These are phyloP conservation scores for Leucocoprinus sp. DNA, from an alignment of 768 basidiomycete genomes.

Conservation along the genomic window DNA sequence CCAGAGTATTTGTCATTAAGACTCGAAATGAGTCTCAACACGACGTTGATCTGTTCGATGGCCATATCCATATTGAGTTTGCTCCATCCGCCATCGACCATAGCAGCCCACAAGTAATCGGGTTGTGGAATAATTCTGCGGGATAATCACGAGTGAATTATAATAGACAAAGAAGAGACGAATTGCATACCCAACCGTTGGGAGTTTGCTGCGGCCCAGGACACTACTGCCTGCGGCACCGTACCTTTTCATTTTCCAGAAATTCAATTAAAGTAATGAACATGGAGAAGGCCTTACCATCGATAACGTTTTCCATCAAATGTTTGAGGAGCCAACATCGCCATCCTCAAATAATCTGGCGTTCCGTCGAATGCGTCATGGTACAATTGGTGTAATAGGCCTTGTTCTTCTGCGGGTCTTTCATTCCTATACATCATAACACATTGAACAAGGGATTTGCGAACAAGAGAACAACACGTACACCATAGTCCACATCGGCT, in stretches of 20 bases:
- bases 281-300: constrained; percentile 14
- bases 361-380: constrained; percentile 21
- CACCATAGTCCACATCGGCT: constrained; percentile 28
- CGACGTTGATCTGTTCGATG: constrained; percentile 22
- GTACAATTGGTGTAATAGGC: constrained; percentile 18
- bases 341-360: constrained; percentile 20
- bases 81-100: constrained; percentile 24
- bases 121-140: constrained; percentile 24
- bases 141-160: neutral
- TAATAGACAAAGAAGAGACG: too few species aligned
- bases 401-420: constrained; percentile 5
- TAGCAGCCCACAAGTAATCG: constrained; percentile 23
- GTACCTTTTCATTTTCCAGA: constrained; percentile 13
- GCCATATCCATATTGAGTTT: constrained; percentile 19
- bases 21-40: constrained; percentile 17
- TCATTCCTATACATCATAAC: constrained; percentile 15
- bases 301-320: constrained; percentile 14
- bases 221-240: constrained; percentile 24
- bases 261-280: neutral
- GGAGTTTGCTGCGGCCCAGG: constrained; percentile 20
- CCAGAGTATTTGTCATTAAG: constrained; percentile 18
- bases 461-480: constrained; percentile 11
- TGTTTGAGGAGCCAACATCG: constrained; percentile 20
- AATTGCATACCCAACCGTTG: constrained; percentile 21
- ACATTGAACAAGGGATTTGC: neutral